Evolutionary conservation across 75 land plant genomes (phyloP).

Genomic region (Sequoiadendron giganteum): DNA sequence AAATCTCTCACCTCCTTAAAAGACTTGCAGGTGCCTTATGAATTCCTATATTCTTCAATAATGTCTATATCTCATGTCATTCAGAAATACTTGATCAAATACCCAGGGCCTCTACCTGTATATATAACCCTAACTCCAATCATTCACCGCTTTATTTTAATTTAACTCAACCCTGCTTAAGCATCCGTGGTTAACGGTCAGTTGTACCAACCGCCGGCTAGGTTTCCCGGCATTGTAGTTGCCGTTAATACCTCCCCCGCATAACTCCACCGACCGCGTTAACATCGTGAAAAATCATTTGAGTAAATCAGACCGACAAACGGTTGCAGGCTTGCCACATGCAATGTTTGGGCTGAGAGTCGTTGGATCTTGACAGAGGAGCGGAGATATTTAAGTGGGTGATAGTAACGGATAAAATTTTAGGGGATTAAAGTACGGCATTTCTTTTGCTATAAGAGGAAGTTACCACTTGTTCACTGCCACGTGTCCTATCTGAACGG

Average conservation of each 20-base stretch:
- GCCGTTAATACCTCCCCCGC: neutral
- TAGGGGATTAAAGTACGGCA: neutral
- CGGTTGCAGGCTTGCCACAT: neutral
- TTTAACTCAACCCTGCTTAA: neutral
- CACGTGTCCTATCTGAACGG: neutral
- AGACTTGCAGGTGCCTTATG: neutral
- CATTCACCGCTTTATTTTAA: neutral
- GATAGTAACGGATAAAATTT: neutral
- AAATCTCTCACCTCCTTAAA: neutral
- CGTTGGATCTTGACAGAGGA: conserved; percentile 3
- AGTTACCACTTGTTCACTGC: neutral
- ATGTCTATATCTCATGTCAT: too few species aligned
- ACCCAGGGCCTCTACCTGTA: neutral
- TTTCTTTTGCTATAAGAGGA: neutral
- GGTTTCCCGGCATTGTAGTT: neutral
- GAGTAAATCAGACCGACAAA: neutral
- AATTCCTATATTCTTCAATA: neutral
- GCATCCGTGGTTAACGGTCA: neutral
- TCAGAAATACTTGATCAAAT: neutral
- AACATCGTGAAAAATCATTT: neutral
- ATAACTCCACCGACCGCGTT: neutral
- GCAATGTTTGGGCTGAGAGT: neutral
- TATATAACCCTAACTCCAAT: neutral
- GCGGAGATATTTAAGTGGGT: neutral
- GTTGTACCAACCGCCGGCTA: neutral